These are phyloP conservation scores for Amanita muscaria DNA, from an alignment of 768 basidiomycete genomes.

Conservation along the genomic window DNA sequence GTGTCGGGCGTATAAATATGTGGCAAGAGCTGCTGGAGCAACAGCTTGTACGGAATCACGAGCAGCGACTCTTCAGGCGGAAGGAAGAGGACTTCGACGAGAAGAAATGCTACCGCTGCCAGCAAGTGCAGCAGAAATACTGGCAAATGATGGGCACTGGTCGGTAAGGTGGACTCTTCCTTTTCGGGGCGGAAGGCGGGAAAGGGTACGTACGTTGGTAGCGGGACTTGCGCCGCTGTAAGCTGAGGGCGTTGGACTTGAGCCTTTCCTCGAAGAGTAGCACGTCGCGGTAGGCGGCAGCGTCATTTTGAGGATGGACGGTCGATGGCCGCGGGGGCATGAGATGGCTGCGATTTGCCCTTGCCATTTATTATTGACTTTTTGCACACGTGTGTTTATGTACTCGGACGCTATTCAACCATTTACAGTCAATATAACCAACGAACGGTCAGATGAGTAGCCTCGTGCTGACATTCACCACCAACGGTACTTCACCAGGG, in stretches of 20 bases:
- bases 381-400: slow-evolving; percentile 4
- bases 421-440: too few relatives aligned
- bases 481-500: too few relatives aligned
- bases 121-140: slow-evolving; percentile 72
- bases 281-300: slow-evolving; percentile 77
- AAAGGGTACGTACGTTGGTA: slow-evolving; percentile 61
- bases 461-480: too few relatives aligned
- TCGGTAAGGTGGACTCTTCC: slow-evolving; percentile 8
- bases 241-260: slow-evolving; percentile 80
- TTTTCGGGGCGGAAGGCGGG: slow-evolving; percentile 6
- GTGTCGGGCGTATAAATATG: slow-evolving; percentile 35
- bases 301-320: slow-evolving; percentile 57
- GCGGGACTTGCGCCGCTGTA: slow-evolving; percentile 70
- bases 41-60: slow-evolving; percentile 47
- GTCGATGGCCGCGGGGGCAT: slow-evolving; percentile 30
- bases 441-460: too few relatives aligned
- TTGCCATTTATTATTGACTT: neutral
- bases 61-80: slow-evolving; percentile 55
- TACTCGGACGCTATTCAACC: too few relatives aligned
- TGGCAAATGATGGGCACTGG: slow-evolving; percentile 22
- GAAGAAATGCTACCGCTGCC: slow-evolving; percentile 50
- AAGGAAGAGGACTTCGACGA: slow-evolving; percentile 69
- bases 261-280: slow-evolving; percentile 94
- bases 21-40: slow-evolving; percentile 44
- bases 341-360: neutral